Evolutionary conservation across 2,329 filamentous ascomycete genomes (phyloP).

Genomic region (Sporothrix humicola): DNA sequence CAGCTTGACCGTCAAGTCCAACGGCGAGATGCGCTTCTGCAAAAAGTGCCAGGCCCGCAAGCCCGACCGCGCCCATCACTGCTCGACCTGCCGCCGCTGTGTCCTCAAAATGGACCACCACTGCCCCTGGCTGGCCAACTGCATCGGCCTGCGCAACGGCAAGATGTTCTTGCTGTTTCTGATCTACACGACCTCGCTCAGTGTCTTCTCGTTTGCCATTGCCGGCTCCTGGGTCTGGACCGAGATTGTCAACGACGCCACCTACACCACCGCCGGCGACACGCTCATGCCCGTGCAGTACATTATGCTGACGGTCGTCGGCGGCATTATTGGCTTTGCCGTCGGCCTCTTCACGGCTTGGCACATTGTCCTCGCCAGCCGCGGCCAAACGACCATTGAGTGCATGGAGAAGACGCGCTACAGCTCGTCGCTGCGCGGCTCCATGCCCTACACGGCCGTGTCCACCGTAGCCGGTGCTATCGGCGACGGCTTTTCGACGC

Average conservation of each 20-base stretch:
- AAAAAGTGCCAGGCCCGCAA: constrained; percentile 97
- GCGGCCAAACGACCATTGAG: constrained; percentile 92
- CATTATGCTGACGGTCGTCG: constrained; percentile 82
- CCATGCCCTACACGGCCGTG: constrained; percentile 62
- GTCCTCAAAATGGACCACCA: constrained; percentile 99
- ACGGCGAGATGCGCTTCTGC: constrained; percentile 86
- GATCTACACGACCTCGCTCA: constrained; percentile 86
- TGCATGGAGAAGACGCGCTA: constrained; percentile 96
- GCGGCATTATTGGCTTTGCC: constrained; percentile 89
- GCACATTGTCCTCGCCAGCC: constrained; percentile 82
- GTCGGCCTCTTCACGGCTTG: constrained; percentile 87
- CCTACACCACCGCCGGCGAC: constrained; percentile 69
- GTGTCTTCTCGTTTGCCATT: constrained; percentile 78
- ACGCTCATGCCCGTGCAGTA: constrained; percentile 87
- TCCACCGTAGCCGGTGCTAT: constrained; percentile 60
- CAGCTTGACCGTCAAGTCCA: constrained; percentile 89
- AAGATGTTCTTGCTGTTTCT: constrained; percentile 94
- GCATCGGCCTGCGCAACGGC: constrained; percentile 92
- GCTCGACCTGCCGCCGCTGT: constrained; percentile 90
- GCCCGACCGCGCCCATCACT: constrained; percentile 95
- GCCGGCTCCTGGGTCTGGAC: constrained; percentile 82
- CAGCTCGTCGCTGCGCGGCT: constrained; percentile 76
- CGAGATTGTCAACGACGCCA: constrained; percentile 72
- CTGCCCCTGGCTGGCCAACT: constrained; percentile 96
- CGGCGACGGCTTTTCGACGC: constrained; percentile 16